These are phyloP conservation scores for Trichoderma sp. DNA, from an alignment of 2,329 filamentous ascomycete genomes.

Conservation along the genomic window DNA sequence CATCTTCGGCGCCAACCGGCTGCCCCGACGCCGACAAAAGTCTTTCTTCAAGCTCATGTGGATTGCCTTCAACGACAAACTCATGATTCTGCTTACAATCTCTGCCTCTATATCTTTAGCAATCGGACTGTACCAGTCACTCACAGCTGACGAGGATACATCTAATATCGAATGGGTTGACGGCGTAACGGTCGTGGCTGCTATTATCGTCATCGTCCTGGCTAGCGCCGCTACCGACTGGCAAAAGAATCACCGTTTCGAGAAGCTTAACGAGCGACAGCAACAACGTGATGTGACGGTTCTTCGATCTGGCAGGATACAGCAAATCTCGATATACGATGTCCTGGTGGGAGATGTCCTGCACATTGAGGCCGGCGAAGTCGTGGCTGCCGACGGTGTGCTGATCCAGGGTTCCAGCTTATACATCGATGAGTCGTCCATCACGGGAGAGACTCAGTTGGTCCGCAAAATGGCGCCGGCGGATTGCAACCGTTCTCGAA, in stretches of 20 bases:
- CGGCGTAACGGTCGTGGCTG: slow-evolving; percentile 74
- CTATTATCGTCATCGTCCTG: slow-evolving; percentile 71
- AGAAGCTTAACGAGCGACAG: slow-evolving; percentile 77
- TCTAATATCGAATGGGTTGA: slow-evolving; percentile 76
- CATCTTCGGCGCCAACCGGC: slow-evolving; percentile 63
- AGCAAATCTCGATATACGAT: slow-evolving; percentile 68
- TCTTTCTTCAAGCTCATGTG: slow-evolving; percentile 65
- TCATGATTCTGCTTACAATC: slow-evolving; percentile 68
- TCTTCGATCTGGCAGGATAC: slow-evolving; percentile 68
- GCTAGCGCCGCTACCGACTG: slow-evolving; percentile 79
- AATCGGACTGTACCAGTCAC: slow-evolving; percentile 71
- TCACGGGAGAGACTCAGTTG: slow-evolving; percentile 73
- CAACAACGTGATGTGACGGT: slow-evolving; percentile 73
- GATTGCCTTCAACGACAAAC: slow-evolving; percentile 82
- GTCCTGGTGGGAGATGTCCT: slow-evolving; percentile 72
- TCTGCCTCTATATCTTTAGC: slow-evolving; percentile 72
- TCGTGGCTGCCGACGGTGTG: slow-evolving; percentile 68
- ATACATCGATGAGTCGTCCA: slow-evolving; percentile 71
- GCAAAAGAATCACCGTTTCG: slow-evolving; percentile 79
- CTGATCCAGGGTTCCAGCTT: slow-evolving; percentile 55
- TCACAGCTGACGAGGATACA: slow-evolving; percentile 49
- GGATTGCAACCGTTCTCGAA: slow-evolving; percentile 58
- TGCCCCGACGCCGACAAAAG: slow-evolving; percentile 62
- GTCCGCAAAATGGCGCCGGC: slow-evolving; percentile 62
- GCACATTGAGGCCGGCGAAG: slow-evolving; percentile 69